Conservation (phyloP, 805 yeast species). For the Suhomyces sp. region DNA sequence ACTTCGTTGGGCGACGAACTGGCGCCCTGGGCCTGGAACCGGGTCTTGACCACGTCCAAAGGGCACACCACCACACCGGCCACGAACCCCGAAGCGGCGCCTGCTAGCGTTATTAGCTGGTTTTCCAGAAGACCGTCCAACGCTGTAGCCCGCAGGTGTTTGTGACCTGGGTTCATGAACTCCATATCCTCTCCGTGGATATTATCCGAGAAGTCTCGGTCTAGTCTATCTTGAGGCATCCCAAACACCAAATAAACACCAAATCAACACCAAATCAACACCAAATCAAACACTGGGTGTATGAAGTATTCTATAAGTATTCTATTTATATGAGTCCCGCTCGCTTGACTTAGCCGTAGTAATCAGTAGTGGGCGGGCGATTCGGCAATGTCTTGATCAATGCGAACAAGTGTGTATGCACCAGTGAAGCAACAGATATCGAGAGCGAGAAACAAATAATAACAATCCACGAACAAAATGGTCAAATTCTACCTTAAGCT, state of each 20-base stretch:
- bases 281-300: neutral
- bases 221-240: neutral
- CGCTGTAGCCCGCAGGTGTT: conserved; percentile 2
- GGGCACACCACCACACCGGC: conserved; percentile 94
- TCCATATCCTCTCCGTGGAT: conserved; percentile 40
- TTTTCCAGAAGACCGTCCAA: conserved; percentile 2
- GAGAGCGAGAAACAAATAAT: neutral
- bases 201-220: conserved; percentile 31
- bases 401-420: neutral
- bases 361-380: neutral
- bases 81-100: conserved; percentile 90
- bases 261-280: neutral
- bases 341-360: neutral
- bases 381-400: neutral
- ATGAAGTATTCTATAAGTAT: neutral
- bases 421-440: neutral
- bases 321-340: neutral
- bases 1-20: conserved; percentile 18
- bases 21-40: conserved; percentile 88
- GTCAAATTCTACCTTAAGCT: conserved; percentile 37
- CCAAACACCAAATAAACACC: neutral
- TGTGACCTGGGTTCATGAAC: conserved; percentile 21
- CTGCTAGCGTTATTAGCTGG: conserved; percentile 75
- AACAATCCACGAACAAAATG: conserved; percentile 19
- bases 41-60: conserved; percentile 89